phyloP scores from a whole-genome alignment of 2,329 filamentous ascomycete genomes.

The Claviceps purpurea region DNA sequence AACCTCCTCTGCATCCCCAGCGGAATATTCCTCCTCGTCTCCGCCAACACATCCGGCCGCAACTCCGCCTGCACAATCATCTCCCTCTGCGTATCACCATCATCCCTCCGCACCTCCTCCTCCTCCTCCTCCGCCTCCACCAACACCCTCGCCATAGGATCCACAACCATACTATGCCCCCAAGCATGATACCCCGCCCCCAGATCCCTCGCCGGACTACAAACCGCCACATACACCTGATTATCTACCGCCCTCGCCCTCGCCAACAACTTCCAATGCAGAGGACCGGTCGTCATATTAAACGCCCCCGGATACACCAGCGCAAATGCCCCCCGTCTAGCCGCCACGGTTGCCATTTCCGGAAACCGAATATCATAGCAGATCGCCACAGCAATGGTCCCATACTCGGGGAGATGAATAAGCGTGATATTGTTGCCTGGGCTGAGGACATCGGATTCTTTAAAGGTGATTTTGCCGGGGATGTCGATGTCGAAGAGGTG shows the following conservation, averaged over 20 bases:
- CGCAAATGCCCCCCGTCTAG: constrained; percentile 72
- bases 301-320: constrained; percentile 94
- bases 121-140: constrained; percentile 61
- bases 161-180: constrained; percentile 80
- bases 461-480: constrained; percentile 84
- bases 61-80: constrained; percentile 63
- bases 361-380: constrained; percentile 98
- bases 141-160: constrained; percentile 77
- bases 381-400: constrained; percentile 76
- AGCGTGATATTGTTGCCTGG: constrained; percentile 78
- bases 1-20: constrained; percentile 76
- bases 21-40: constrained; percentile 72
- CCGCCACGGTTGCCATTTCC: constrained; percentile 79
- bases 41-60: constrained; percentile 52
- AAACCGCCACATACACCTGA: constrained; percentile 85
- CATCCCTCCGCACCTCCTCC: constrained; percentile 65
- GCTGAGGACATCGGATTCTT: constrained; percentile 77
- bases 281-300: constrained; percentile 79
- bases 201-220: constrained; percentile 76
- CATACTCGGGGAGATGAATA: constrained; percentile 77
- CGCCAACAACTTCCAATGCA: constrained; percentile 82
- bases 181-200: constrained; percentile 72
- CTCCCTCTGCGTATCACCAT: constrained; percentile 68
- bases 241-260: constrained; percentile 83
- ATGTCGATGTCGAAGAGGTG: constrained; percentile 98